Percentiles rank a stretch among this genome's conserved stretches.
Conservation (phyloP, 805 yeast genomes). For the Candida quercuum region DNA sequence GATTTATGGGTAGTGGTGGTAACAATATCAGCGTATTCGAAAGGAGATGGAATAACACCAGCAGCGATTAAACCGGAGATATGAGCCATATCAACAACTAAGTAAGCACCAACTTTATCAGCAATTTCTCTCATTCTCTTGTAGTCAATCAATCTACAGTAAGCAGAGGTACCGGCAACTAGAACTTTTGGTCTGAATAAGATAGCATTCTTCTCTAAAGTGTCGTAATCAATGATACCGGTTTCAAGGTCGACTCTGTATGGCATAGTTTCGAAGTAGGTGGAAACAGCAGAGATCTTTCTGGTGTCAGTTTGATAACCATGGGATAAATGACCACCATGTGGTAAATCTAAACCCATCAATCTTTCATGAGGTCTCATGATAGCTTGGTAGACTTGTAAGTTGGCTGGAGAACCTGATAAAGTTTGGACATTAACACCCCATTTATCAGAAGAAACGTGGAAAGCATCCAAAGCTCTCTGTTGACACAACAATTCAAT, state of each 20-base stretch:
- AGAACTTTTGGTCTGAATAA: conserved; percentile 93
- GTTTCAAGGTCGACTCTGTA: conserved; percentile 90
- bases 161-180: conserved; percentile 98
- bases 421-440: conserved; percentile 96
- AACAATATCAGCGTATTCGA: conserved; percentile 94
- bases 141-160: conserved; percentile 95
- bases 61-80: conserved; percentile 95
- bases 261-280: conserved; percentile 98
- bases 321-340: conserved; percentile 98
- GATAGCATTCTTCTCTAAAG: conserved; percentile 84
- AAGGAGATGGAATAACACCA: conserved; percentile 92
- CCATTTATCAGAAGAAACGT: conserved; percentile 76
- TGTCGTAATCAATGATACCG: conserved; percentile 94
- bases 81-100: conserved; percentile 97
- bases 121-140: conserved; percentile 95
- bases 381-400: conserved; percentile 86
- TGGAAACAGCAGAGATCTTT: conserved; percentile 93
- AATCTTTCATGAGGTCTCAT: conserved; percentile 86
- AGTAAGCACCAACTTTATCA: conserved; percentile 94
- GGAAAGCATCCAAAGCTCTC: conserved; percentile 84
- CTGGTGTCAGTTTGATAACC: conserved; percentile 94
- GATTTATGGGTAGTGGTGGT: conserved; percentile 99
- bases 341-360: conserved; percentile 98
- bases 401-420: conserved; percentile 95
- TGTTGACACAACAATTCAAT: conserved; percentile 87